Conservation (phyloP, 768 basidiomycete species). For the Mycena chlorophos region DNA sequence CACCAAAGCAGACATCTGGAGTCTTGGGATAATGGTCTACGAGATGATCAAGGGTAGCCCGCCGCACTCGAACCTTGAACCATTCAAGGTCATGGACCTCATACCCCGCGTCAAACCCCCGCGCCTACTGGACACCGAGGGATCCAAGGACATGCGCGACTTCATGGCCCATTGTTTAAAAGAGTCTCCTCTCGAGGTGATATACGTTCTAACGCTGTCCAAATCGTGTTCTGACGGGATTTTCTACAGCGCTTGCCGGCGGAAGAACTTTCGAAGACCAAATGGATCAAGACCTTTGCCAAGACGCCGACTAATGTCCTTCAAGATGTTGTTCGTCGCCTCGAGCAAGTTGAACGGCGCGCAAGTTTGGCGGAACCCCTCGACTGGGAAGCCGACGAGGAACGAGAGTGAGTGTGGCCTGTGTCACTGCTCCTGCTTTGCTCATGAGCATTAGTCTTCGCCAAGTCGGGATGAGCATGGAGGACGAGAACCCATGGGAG, state of each 20-base stretch:
- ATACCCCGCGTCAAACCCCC: slow-evolving; percentile 87
- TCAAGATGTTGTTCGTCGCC: slow-evolving; percentile 78
- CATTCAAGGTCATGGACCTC: slow-evolving; percentile 83
- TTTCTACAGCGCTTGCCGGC: slow-evolving; percentile 72
- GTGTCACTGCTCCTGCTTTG: not conserved
- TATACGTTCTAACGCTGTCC: not conserved
- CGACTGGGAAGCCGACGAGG: slow-evolving; percentile 72
- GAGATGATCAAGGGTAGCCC: slow-evolving; percentile 98
- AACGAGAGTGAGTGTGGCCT: slow-evolving; percentile 45
- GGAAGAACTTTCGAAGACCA: slow-evolving; percentile 83
- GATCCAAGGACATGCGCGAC: slow-evolving; percentile 83
- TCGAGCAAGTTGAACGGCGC: slow-evolving; percentile 74
- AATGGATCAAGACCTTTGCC: slow-evolving; percentile 82
- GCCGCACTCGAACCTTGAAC: slow-evolving; percentile 86
- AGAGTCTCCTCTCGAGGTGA: slow-evolving; percentile 76
- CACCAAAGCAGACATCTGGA: slow-evolving; percentile 98
- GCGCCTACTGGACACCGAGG: slow-evolving; percentile 71
- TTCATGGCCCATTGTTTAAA: slow-evolving; percentile 83
- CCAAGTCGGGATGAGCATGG: slow-evolving; percentile 24
- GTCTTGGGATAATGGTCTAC: slow-evolving; percentile 91
- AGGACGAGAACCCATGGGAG: slow-evolving; percentile 60
- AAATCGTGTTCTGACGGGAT: slow-evolving; percentile 4
- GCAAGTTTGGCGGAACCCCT: slow-evolving; percentile 74
- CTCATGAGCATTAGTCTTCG: slow-evolving; percentile 18
- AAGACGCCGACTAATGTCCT: slow-evolving; percentile 69